Percentiles rank a stretch among this genome's conserved stretches.
phyloP scores from a whole-genome alignment of 2,329 filamentous ascomycete genomes.

The Xylariaceae sp. region DNA sequence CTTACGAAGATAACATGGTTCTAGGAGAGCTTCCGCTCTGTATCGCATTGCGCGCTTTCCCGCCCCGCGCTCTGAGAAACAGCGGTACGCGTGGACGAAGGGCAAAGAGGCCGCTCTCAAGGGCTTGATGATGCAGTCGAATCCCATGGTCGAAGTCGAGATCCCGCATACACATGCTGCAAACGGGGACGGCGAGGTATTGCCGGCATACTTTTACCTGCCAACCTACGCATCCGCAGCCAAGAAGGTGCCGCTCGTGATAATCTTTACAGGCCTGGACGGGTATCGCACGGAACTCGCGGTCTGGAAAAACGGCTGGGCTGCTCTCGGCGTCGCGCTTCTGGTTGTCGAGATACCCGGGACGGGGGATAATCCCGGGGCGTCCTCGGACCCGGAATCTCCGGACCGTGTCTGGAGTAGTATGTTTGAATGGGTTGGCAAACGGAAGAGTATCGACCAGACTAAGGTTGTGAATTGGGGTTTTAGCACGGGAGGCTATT shows the following conservation, averaged over 20 bases:
- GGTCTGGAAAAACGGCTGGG: slow-evolving; percentile 43
- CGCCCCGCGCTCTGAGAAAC: slow-evolving; percentile 39
- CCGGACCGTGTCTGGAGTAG: slow-evolving; percentile 60
- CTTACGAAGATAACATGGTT: background rate
- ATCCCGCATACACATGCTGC: slow-evolving; percentile 40
- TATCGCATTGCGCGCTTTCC: slow-evolving; percentile 46
- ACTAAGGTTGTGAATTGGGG: slow-evolving; percentile 59
- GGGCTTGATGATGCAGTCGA: slow-evolving; percentile 37
- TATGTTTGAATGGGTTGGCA: slow-evolving; percentile 59
- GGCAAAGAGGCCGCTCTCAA: slow-evolving; percentile 40
- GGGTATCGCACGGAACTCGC: slow-evolving; percentile 43
- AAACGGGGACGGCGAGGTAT: slow-evolving; percentile 31
- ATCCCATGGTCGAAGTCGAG: slow-evolving; percentile 37
- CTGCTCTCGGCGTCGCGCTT: slow-evolving; percentile 52
- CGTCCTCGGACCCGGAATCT: slow-evolving; percentile 49
- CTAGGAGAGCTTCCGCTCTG: slow-evolving; percentile 41
- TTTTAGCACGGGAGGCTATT: slow-evolving; percentile 64
- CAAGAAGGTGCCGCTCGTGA: slow-evolving; percentile 32
- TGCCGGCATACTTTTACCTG: slow-evolving; percentile 40
- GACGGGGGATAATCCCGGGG: slow-evolving; percentile 61
- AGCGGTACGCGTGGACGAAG: slow-evolving; percentile 37
- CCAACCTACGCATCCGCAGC: slow-evolving; percentile 31
- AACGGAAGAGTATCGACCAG: slow-evolving; percentile 53
- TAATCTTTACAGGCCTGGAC: slow-evolving; percentile 40
- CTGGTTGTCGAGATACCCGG: slow-evolving; percentile 62